These are phyloP conservation scores for Acacia confusa DNA, from an alignment of 306 rosid genomes.

Conservation along the genomic window DNA sequence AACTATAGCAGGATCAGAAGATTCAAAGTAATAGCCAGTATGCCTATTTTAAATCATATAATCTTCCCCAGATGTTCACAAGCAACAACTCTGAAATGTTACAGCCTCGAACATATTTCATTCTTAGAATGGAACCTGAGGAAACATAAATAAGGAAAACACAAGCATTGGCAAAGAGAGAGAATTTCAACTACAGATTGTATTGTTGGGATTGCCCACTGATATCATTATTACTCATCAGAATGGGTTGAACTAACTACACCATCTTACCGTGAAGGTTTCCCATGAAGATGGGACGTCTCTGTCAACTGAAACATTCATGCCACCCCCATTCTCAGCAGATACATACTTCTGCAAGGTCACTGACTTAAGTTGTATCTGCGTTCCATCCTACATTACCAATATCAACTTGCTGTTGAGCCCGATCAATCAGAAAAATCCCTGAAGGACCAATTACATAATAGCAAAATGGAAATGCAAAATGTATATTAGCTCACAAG, in stretches of 20 bases:
- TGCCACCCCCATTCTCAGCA: conserved; percentile 88
- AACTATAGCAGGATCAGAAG: background rate
- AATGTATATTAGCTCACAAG: conserved; percentile 56
- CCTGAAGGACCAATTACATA: background rate
- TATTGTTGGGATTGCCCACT: conserved; percentile 8
- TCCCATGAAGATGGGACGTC: conserved; percentile 89
- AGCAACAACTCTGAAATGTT: background rate
- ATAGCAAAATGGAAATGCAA: conserved; percentile 15
- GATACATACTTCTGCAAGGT: conserved; percentile 71
- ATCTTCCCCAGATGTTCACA: background rate
- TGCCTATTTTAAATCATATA: background rate
- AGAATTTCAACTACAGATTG: background rate
- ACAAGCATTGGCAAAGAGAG: background rate
- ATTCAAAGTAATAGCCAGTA: background rate
- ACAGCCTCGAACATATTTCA: background rate
- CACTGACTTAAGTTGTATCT: conserved; percentile 80
- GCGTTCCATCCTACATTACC: conserved; percentile 71
- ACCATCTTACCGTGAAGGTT: conserved; percentile 70
- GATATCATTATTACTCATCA: background rate
- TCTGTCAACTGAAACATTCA: conserved; percentile 65
- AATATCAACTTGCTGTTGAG: conserved; percentile 27
- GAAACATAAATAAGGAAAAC: background rate
- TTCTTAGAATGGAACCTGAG: background rate
- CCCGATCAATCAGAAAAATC: conserved; percentile 23
- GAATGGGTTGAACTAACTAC: background rate